A percentile compares a stretch with the other conserved stretches of the same genome.
These are phyloP conservation scores for Salix suchowensis DNA, from an alignment of 345 rosid species.

Conservation along the genomic window DNA sequence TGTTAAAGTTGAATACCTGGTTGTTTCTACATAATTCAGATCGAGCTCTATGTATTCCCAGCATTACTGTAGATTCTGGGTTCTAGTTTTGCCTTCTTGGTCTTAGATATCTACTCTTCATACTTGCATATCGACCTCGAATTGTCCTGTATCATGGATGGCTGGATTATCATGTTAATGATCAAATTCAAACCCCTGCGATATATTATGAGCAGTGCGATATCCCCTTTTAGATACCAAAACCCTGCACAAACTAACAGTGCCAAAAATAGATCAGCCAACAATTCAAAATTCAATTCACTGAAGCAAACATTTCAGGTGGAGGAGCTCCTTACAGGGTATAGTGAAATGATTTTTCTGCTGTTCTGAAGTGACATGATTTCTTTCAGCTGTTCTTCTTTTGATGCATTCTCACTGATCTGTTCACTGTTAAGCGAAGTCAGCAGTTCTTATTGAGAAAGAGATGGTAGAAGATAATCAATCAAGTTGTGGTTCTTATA, in stretches of 20 bases:
- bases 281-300: not conserved
- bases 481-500: not conserved
- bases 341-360: not conserved
- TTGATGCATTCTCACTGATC: not conserved
- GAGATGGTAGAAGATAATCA: not conserved
- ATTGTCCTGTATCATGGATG: not conserved
- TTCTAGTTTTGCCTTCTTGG: not conserved
- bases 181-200: not conserved
- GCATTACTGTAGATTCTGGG: not conserved
- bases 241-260: not conserved
- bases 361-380: not conserved
- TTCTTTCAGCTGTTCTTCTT: not conserved
- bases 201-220: not conserved
- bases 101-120: not conserved
- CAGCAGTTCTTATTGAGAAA: not conserved
- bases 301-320: not conserved
- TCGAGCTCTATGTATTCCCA: not conserved
- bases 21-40: not conserved
- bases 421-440: not conserved
- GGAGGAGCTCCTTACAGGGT: not conserved
- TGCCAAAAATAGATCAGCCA: not conserved
- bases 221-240: not conserved
- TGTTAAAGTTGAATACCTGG: not conserved
- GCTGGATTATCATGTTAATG: not conserved
- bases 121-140: not conserved